Evolutionary conservation across 129 eudicot genomes (phyloP), one percentile per base, ranked within the genome.

Genomic region (Erigeron canadensis): DNA sequence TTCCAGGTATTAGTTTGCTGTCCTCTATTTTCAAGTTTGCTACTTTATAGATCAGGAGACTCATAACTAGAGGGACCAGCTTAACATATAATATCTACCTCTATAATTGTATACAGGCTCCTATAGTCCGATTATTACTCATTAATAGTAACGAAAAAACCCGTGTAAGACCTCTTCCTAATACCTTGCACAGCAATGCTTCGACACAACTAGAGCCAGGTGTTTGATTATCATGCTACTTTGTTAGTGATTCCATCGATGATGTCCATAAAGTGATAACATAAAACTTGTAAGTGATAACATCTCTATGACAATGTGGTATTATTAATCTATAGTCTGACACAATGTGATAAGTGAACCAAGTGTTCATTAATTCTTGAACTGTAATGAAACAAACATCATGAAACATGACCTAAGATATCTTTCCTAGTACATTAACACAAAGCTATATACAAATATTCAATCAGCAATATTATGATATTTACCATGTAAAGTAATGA

Each of bases 81-180:
- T 39, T 42, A 28, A 57, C 39, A 41, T 12, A 4, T 15, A 50
- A 5, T 40, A 64, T 65, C 41, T 65, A 16, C 45, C 41, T 54
- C 66, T 55, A 22, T 54, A 21, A 75, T 13, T 42, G 44, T 44
- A 63, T 10, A 63, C 37, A 48, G 5, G 15, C 51, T 47, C 38
- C 28, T 50, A 73, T n/a, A n/a, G n/a, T n/a, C n/a, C n/a, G n/a
- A n/a, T 22, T 63, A 39, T 3, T 50, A 39, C 23, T 65, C 72
- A 10, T 23, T 21, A 9, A 65, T 38, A 75, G 10, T 39, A 5
- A 16, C 41, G 58, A 53, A 18, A 65, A 7, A 0, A 38, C 28
- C 38, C 19, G 23, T n/a, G 40, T 67, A 56, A 9, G 28, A 17
- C 72, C 79, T 53, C 68, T 65, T 50, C 19, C 17, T 7, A 10